Base-by-base conservation (phyloP, 768 basidiomycete genomes). In the Pulveroboletus ravenelii region DNA sequence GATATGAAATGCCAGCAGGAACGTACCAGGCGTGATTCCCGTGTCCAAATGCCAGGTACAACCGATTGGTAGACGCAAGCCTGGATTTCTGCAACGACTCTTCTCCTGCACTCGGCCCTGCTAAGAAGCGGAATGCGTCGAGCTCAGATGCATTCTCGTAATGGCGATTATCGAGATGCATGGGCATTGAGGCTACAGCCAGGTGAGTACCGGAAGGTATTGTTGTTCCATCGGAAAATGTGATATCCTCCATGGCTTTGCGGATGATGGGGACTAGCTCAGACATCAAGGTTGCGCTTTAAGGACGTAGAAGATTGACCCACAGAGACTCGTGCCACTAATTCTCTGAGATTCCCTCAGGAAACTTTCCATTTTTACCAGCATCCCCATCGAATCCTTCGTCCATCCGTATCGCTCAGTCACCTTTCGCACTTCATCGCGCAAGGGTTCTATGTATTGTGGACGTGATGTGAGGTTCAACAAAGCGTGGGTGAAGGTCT, bases 101-200 rank as follows among this genome's bases (percentile, higher is more conserved):
- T 14, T 63, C 62, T 14, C 48, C 64, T 6, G 45, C 43, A 30
- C 61, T 62, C n/a, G 52, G 57, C 48, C 59, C 53, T n/a, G 64
- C 50, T 20, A 65, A 51, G 57, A 75, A 78, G 14, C 76, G 66
- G 47, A 73, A 73, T 1, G 74, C 67, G 27, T 74, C 64, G 36
- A 78, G 78, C 37, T 63, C 60, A 27, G 64, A 57, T 0, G 80
- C 63, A 44, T 76, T 67, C n/a, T 63, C 52, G 55, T 80, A 83
- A 17, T 66, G 57, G 14, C 62, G 63, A n/a, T 64, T 64, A 51
- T 79, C 74, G 15, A 62, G 62, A 52, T 74, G 73, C 60, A 72
- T 62, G n/a, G 67, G 53, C 20, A 52, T 46, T 6, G 63, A 48
- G 10, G 70, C 68, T 9, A 69, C 62, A 13, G 62, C 56, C n/a